A percentile compares a stretch with the other conserved stretches of the same genome.
Conservation (phyloP, 1,284 basidiomycete genomes). For the Pseudozyma sp. region DNA sequence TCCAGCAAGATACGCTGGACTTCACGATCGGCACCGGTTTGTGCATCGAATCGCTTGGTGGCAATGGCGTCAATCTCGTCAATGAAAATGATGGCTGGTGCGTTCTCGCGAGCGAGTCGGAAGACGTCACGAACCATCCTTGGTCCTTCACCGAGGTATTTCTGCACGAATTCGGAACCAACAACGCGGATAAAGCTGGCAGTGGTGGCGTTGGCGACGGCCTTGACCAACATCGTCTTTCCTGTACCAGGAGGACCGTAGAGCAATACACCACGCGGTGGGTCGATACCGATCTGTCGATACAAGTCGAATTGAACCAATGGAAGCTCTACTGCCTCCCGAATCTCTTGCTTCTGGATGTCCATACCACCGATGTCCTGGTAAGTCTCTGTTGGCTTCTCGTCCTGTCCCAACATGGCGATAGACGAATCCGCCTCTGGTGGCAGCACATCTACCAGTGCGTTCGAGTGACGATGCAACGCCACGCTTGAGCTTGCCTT, state of each 20-base stretch:
- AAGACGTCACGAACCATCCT: slow-evolving; percentile 99
- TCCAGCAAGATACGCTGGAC: slow-evolving; percentile 99
- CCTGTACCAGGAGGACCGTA: slow-evolving; percentile 97
- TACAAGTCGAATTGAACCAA: slow-evolving; percentile 93
- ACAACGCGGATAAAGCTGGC: slow-evolving; percentile 98
- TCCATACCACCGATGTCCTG: slow-evolving; percentile 91
- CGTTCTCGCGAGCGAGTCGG: slow-evolving; percentile 94
- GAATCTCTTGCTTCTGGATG: slow-evolving; percentile 97
- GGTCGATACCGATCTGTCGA: slow-evolving; percentile 99
- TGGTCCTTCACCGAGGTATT: slow-evolving; percentile 98
- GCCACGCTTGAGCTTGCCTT: slow-evolving; percentile 98
- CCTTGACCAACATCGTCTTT: slow-evolving; percentile 99
- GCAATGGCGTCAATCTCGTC: slow-evolving; percentile 99
- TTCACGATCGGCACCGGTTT: slow-evolving; percentile 98
- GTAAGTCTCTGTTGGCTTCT: slow-evolving; percentile 75
- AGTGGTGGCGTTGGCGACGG: slow-evolving; percentile 96
- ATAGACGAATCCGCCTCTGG: slow-evolving; percentile 99
- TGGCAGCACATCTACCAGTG: slow-evolving; percentile 96
- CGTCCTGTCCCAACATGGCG: slow-evolving; percentile 77
- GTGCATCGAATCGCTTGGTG: slow-evolving; percentile 99
- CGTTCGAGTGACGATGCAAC: slow-evolving; percentile 97
- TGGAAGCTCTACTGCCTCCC: slow-evolving; percentile 98
- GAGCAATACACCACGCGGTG: slow-evolving; percentile 87
- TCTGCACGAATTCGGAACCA: slow-evolving; percentile 98
- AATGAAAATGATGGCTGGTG: slow-evolving; percentile 99